Base-by-base conservation (phyloP, 306 rosid species). In the Coriaria nepalensis region DNA sequence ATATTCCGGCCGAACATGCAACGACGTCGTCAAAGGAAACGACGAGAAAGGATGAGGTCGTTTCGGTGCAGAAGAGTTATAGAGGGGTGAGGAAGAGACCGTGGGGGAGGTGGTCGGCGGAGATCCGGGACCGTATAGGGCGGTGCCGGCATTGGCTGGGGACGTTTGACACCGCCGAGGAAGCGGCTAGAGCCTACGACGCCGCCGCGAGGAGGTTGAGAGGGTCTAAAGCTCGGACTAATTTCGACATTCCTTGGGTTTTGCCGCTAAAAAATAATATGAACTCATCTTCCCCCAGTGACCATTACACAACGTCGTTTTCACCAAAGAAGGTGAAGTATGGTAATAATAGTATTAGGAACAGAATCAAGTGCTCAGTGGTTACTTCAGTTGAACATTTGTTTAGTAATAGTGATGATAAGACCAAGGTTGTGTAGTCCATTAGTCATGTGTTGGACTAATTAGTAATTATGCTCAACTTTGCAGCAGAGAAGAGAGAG, bases 61-160 rank as follows among this genome's bases (percentile, higher is more conserved):
- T 47, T 14, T 13, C 73, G 33, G 74, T 48, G 63, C 63, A 59
- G 56, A 72, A 43, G 59, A 74, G 52, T 62, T 86, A 86, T 60
- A 68, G 96, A 41, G 96, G 96, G 37, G 96, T 86, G 36, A 73
- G 96, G 63, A 82, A 86, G 73, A 57, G 96, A 50, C 96, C 96
- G 2, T 86, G 96, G 96, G 96, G 96, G 2, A 66, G 96, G 51
- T 86, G 88, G 83, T 86, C 96, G 14, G 96, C 96, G 4, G 96
- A 86, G 78, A 86, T 86, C 40, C 76, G 96, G 0, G 96, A 86
- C 71, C 51, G 86, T 6, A 77, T 86, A 4, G 96, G 96, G 4
- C 57, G 83, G 40, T 86, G 96, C 75, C 64, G 96, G 12, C 96
- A 86, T 60, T 86, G 96, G 96, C 71, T 86, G 0, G 94, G 96